These are phyloP conservation scores for Irineochytrium annulatum DNA, from an alignment of 192 early-diverging fungal genomes.

Conservation along the genomic window DNA sequence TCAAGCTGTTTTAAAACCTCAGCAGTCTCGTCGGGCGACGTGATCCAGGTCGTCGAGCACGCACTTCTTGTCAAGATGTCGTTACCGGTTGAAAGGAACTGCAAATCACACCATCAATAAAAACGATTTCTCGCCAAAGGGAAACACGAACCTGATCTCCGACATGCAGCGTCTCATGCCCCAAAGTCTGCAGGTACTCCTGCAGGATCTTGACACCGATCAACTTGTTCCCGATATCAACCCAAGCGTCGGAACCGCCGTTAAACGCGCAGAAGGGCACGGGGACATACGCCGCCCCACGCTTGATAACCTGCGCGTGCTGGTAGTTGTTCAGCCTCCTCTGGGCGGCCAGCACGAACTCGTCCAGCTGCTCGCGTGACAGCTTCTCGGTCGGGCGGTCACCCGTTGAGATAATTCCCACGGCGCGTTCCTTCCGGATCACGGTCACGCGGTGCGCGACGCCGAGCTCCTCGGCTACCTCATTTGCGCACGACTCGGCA, in stretches of 20 bases:
- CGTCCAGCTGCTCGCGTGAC: constrained; percentile 81
- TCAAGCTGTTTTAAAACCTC: constrained; percentile 63
- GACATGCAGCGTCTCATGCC: constrained; percentile 72
- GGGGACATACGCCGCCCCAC: constrained; percentile 39
- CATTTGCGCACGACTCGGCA: constrained; percentile 62
- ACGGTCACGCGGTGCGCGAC: constrained; percentile 52
- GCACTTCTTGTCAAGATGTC: constrained; percentile 78
- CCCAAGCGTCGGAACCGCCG: constrained; percentile 86
- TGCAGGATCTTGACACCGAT: constrained; percentile 85
- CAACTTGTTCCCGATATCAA: constrained; percentile 92
- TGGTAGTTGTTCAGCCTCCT: constrained; percentile 43
- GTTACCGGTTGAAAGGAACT: constrained; percentile 89
- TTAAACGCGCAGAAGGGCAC: constrained; percentile 93
- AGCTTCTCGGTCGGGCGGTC: constrained; percentile 41
- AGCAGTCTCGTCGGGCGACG: constrained; percentile 80
- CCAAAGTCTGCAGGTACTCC: constrained; percentile 52
- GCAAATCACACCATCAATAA: neutral
- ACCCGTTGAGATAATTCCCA: constrained; percentile 55
- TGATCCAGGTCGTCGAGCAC: constrained; percentile 88
- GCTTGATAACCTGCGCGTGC: constrained; percentile 52
- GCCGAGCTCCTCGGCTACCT: constrained; percentile 62
- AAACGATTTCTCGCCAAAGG: neutral
- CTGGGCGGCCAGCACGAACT: constrained; percentile 68
- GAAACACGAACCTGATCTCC: constrained; percentile 66
- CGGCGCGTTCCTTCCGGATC: constrained; percentile 74